Conservation (phyloP, 352 stramenopile species). For the Blastocystis sp. region DNA sequence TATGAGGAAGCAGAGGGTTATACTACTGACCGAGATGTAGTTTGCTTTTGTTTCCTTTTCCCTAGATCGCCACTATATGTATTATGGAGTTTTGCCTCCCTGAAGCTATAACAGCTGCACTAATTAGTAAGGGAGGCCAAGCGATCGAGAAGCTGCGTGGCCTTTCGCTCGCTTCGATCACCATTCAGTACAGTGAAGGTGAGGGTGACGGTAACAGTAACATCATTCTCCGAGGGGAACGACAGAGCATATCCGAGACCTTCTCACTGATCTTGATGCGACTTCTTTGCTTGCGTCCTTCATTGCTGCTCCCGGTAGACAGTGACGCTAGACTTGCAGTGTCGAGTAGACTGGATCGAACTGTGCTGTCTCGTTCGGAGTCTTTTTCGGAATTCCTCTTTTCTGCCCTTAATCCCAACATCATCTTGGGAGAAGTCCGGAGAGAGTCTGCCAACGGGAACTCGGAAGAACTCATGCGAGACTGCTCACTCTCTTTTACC, state of each 20-base stretch:
- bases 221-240: neutral
- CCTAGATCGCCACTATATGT: neutral
- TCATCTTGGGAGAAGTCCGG: neutral
- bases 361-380: neutral
- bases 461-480: neutral
- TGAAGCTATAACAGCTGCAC: neutral
- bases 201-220: neutral
- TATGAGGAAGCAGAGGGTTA: neutral
- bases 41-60: neutral
- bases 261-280: neutral
- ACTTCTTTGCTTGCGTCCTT: neutral
- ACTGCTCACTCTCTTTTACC: neutral
- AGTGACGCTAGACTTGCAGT: neutral
- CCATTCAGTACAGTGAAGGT: neutral
- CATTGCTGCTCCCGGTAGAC: neutral
- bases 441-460: neutral
- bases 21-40: neutral
- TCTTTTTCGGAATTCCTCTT: neutral
- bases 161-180: neutral
- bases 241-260: neutral
- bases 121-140: constrained; percentile 21
- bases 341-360: neutral
- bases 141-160: constrained; percentile 19
- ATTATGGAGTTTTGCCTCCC: neutral
- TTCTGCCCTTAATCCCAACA: constrained; percentile 1